phyloP scores from a whole-genome alignment of 2,329 filamentous ascomycete genomes.

The Neobulgaria alba region DNA sequence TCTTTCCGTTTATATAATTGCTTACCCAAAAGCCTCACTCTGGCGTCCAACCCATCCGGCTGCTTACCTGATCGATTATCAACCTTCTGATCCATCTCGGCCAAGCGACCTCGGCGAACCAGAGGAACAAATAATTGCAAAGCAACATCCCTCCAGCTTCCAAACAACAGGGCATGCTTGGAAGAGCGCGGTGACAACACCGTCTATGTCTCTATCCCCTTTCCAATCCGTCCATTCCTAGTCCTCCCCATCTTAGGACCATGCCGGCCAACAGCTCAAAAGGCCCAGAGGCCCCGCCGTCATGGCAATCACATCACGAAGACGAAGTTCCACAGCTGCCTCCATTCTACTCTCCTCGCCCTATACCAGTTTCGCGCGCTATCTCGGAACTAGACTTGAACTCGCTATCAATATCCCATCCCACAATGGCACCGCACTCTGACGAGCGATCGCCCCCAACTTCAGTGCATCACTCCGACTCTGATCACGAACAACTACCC shows the following conservation, averaged over 20 bases:
- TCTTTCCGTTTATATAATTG: no score
- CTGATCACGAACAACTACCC: slow-evolving; percentile 17
- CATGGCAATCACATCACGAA: slow-evolving; percentile 16
- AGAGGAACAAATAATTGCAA: no score
- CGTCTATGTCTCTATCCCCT: background rate
- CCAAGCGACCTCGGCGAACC: no score
- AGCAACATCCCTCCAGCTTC: no score
- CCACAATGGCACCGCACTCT: slow-evolving; percentile 2
- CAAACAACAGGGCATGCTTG: no score
- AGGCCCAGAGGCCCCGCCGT: slow-evolving; percentile 5
- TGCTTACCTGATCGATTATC: no score
- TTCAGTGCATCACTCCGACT: slow-evolving; percentile 2
- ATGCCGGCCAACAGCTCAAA: slow-evolving; percentile 12
- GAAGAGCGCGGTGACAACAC: no score
- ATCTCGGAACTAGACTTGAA: slow-evolving; percentile 29
- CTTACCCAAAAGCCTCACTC: no score
- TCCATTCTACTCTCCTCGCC: slow-evolving; percentile 29
- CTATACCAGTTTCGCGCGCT: slow-evolving; percentile 27
- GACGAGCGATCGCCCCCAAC: background rate
- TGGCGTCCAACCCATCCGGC: no score
- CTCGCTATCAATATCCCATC: slow-evolving; percentile 11
- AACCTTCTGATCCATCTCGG: no score
- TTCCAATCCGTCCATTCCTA: background rate
- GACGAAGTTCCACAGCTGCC: slow-evolving; percentile 23
- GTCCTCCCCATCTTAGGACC: background rate